Base-by-base conservation (phyloP, 1,284 basidiomycete genomes). In the Austroboletus niveus region DNA sequence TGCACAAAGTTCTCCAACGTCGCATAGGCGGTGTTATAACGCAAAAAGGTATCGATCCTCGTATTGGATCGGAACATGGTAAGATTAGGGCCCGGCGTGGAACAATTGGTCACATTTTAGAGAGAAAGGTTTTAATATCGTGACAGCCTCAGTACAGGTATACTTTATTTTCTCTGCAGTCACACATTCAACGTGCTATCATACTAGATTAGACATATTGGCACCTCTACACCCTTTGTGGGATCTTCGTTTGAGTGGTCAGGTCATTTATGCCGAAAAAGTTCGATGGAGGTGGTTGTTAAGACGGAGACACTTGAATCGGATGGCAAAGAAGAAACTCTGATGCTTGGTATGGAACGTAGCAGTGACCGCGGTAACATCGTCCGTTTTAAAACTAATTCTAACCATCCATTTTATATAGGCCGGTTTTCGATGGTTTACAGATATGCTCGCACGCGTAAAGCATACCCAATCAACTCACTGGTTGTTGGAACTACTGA, bases 381-480 rank as follows among this genome's bases (percentile, higher is more conserved):
- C 41, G 15, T 11, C 5, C 10, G 30, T 17, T 24, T 7, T 38
- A 17, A n/a, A 9, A 42, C 22, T 6, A 1, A 47, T 40, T 15
- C 14, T 10, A 7, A 29, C 5, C 22, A 24, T 6, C 29, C 42
- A n/a, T 22, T 15, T 27, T 8, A 31, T n/a, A 0, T 46, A 83
- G 85, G 85, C 22, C 76, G 85, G 12, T 87, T 92, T 70, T 85
- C 85, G 0, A 92, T 92, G 90, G 89, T 92, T 5, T 90, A 87
- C 62, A 75, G 89, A 55, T 85, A 92, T 63, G 79, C 85, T 2
- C 69, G 69, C 40, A 89, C 86, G 1, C 82, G 85, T 59, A 78
- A 77, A 52, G 83, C 89, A 1, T 74, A 77, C 38, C 69, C 75
- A 12, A 82, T 92, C n/a, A 86, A 88, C 53, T 80, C 80, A 5